Evolutionary conservation across 2,329 filamentous ascomycete genomes (phyloP).

Genomic region (Monilinia fructicola): DNA sequence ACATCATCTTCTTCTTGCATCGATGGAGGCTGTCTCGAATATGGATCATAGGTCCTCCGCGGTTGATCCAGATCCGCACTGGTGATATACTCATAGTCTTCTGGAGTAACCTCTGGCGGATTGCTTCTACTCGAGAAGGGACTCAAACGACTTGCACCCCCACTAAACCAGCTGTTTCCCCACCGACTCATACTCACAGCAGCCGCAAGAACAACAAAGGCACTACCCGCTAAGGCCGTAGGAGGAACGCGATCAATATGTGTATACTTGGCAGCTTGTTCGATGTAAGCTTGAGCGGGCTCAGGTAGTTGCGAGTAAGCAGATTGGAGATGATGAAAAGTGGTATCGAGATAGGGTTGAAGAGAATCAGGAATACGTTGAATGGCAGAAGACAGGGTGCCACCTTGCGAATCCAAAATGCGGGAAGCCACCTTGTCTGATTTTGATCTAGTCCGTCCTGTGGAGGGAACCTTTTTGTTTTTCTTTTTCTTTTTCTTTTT

Average conservation of each 20-base stretch:
- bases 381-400: conserved; percentile 54
- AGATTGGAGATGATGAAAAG: conserved; percentile 50
- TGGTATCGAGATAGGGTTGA: conserved; percentile 55
- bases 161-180: conserved; percentile 38
- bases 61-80: conserved; percentile 64
- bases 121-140: conserved; percentile 42
- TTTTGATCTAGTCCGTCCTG: conserved; percentile 23
- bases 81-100: conserved; percentile 82
- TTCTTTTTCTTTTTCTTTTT: neutral
- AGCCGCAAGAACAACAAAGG: conserved; percentile 34
- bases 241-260: conserved; percentile 38
- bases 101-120: conserved; percentile 65
- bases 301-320: conserved; percentile 42
- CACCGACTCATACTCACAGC: conserved; percentile 41
- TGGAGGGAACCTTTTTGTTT: conserved; percentile 10
- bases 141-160: conserved; percentile 34
- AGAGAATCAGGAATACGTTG: conserved; percentile 52
- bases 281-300: conserved; percentile 35
- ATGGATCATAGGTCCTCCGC: conserved; percentile 47
- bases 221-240: conserved; percentile 32
- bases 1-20: conserved; percentile 63
- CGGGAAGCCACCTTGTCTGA: conserved; percentile 42
- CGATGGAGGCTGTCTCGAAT: conserved; percentile 43
- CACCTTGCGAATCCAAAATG: conserved; percentile 61
- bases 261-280: conserved; percentile 34